Evolutionary conservation across 129 eudicot species (phyloP).

Genomic region (sunflower (Helianthus annuus)): HanXRQr2.0-SUNRISE NC_035436.2:202558887-202559386

Average conservation of each 20-base stretch:
- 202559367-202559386: not conserved
- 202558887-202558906: constrained; percentile 78
- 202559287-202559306: constrained; percentile 74
- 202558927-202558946: constrained; percentile 38
- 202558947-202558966: constrained; percentile 20
- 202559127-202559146: constrained; percentile 94
- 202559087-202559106: constrained; percentile 65
- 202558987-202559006: constrained; percentile 46
- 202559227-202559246: constrained; percentile 94
- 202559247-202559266: constrained; percentile 90
- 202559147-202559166: constrained; percentile 96
- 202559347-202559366: not conserved
- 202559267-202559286: constrained; percentile 92
- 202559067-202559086: constrained; percentile 83
- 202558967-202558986: constrained; percentile 85
- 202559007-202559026: constrained; percentile 79
- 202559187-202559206: constrained; percentile 75
- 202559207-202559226: constrained; percentile 94
- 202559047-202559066: constrained; percentile 93
- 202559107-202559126: constrained; percentile 86
- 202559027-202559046: constrained; percentile 61
- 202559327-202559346: constrained; percentile 72
- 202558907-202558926: constrained; percentile 62
- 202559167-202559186: constrained; percentile 75
- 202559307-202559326: constrained; percentile 91